Percentiles rank a stretch among this genome's conserved stretches.
These are phyloP conservation scores for Sugiyamaella mastotermitis DNA, from an alignment of 805 yeast genomes.

Conservation along the genomic window DNA sequence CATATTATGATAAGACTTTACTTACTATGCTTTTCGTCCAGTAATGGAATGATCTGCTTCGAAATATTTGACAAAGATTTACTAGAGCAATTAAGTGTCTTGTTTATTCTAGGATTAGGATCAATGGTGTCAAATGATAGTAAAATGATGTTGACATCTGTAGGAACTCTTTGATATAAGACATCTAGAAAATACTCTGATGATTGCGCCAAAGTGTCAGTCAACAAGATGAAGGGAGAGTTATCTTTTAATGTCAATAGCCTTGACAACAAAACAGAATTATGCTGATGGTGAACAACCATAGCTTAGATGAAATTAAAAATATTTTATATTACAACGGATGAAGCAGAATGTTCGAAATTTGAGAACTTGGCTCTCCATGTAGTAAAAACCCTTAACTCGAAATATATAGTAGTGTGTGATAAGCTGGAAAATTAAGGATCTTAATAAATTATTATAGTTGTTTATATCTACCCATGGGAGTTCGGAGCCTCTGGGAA, in stretches of 20 bases:
- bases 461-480: too few species aligned
- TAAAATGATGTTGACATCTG: conserved; percentile 38
- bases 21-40: too few species aligned
- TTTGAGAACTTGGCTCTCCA: too few species aligned
- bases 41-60: too few species aligned
- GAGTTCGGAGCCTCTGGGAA: conserved; percentile 94
- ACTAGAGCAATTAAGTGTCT: conserved; percentile 18
- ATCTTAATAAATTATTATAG: too few species aligned
- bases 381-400: too few species aligned
- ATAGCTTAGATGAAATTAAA: conserved; percentile 3
- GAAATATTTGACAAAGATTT: not conserved
- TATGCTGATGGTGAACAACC: conserved; percentile 21
- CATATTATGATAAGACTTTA: too few species aligned
- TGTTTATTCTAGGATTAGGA: conserved; percentile 26
- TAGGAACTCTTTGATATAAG: conserved; percentile 39
- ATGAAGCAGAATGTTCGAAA: too few species aligned
- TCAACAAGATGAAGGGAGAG: conserved; percentile 64
- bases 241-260: conserved; percentile 63
- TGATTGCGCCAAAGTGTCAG: conserved; percentile 70
- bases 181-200: conserved; percentile 53
- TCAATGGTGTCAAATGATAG: conserved; percentile 63
- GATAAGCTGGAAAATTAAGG: too few species aligned
- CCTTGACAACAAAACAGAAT: conserved; percentile 51
- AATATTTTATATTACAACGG: too few species aligned
- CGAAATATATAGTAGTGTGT: too few species aligned